Evolutionary conservation across 305 asterid genomes (phyloP).

Genomic region (Plantago coronopus): DNA sequence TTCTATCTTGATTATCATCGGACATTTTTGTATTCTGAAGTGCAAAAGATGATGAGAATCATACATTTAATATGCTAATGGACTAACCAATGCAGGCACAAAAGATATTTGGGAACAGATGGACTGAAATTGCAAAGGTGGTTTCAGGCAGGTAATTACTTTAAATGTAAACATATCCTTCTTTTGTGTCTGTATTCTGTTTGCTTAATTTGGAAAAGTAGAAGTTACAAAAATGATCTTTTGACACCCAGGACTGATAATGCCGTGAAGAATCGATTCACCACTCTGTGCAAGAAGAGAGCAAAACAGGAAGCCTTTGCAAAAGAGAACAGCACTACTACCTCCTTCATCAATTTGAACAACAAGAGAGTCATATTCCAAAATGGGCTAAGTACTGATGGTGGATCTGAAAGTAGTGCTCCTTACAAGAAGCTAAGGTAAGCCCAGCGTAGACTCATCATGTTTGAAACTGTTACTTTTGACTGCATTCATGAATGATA

Average conservation of each 20-base stretch:
- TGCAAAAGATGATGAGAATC: slow-evolving; percentile 3
- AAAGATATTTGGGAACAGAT: slow-evolving; percentile 87
- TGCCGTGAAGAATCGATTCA: slow-evolving; percentile 98
- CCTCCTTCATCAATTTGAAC: slow-evolving; percentile 64
- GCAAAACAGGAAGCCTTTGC: slow-evolving; percentile 86
- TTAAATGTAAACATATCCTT: slow-evolving; percentile 12
- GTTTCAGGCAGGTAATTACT: slow-evolving; percentile 93
- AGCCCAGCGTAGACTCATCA: slow-evolving; percentile 17
- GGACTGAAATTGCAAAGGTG: slow-evolving; percentile 99
- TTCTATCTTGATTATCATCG: background rate
- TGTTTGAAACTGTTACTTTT: slow-evolving; percentile 12
- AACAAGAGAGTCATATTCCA: slow-evolving; percentile 81
- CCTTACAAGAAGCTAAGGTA: slow-evolving; percentile 79
- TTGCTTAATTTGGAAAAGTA: background rate
- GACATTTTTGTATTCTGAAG: slow-evolving; percentile 16
- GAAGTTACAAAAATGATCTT: slow-evolving; percentile 3
- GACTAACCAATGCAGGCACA: slow-evolving; percentile 65
- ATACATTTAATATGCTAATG: slow-evolving; percentile 22
- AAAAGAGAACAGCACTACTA: slow-evolving; percentile 60
- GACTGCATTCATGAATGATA: background rate
- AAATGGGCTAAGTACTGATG: slow-evolving; percentile 35
- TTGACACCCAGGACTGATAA: slow-evolving; percentile 74
- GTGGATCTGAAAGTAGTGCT: slow-evolving; percentile 43
- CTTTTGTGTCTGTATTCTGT: background rate
- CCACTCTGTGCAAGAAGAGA: slow-evolving; percentile 93